Evolutionary conservation across 2,329 filamentous ascomycete genomes (phyloP).

Genomic region (Polytolypa hystricis): DNA sequence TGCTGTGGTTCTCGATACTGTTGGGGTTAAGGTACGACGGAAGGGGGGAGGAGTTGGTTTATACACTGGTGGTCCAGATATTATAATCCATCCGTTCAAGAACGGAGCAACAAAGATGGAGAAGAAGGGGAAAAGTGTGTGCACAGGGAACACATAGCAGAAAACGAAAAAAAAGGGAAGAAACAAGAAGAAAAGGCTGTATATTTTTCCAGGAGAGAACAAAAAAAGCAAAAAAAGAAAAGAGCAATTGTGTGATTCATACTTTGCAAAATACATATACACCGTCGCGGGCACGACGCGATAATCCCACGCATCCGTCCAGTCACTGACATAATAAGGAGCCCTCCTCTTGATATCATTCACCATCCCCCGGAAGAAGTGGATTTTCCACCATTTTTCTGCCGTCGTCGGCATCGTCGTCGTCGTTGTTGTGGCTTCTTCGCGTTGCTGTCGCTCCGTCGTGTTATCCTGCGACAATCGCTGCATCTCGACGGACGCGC

Average conservation of each 20-base stretch:
- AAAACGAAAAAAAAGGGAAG: slow-evolving; percentile 1
- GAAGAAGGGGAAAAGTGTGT: neutral
- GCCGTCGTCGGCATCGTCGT: slow-evolving; percentile 10
- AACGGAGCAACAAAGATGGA: too few relatives aligned
- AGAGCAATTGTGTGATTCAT: slow-evolving; percentile 22
- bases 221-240: slow-evolving; percentile 5
- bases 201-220: slow-evolving; percentile 4
- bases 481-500: neutral
- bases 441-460: neutral
- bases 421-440: neutral
- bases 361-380: slow-evolving; percentile 66
- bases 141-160: neutral
- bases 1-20: too few relatives aligned
- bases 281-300: slow-evolving; percentile 75
- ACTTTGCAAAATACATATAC: slow-evolving; percentile 96
- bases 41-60: too few relatives aligned
- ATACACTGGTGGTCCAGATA: too few relatives aligned
- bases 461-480: neutral
- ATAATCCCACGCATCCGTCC: slow-evolving; percentile 82
- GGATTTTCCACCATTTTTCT: slow-evolving; percentile 61
- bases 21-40: too few relatives aligned
- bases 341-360: slow-evolving; percentile 63
- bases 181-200: slow-evolving; percentile 2
- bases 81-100: too few relatives aligned
- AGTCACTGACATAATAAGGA: slow-evolving; percentile 73